Percentiles rank a stretch among this genome's conserved stretches.
These are phyloP conservation scores for Sporobolomyces phaffii DNA, from an alignment of 768 basidiomycete genomes.

Conservation along the genomic window DNA sequence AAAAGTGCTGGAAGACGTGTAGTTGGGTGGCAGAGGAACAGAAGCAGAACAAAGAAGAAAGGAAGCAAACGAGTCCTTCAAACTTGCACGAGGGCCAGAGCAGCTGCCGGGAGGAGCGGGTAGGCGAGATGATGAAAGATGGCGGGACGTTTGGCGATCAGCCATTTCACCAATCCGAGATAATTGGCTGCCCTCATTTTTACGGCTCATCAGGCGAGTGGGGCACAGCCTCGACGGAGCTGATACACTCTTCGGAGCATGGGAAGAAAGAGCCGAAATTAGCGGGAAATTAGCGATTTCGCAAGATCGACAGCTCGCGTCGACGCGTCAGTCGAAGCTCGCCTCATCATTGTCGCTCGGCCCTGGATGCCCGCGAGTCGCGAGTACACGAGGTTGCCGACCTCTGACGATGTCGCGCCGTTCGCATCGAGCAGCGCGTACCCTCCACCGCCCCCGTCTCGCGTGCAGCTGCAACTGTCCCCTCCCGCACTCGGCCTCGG, in stretches of 20 bases:
- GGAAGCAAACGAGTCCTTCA: background rate
- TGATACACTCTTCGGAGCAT: no score
- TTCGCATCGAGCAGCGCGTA: background rate
- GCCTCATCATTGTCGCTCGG: no score
- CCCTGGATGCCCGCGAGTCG: background rate
- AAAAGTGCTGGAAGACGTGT: no score
- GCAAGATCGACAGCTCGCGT: no score
- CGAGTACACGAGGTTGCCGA: background rate
- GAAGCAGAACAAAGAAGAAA: background rate
- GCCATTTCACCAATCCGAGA: background rate
- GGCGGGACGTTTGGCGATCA: background rate
- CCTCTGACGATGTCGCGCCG: background rate
- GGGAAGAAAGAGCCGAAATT: no score
- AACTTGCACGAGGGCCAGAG: no score
- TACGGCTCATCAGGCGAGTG: no score
- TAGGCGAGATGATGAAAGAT: background rate
- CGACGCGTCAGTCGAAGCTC: background rate
- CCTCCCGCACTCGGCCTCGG: background rate
- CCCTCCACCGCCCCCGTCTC: background rate
- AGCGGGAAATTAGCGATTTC: no score
- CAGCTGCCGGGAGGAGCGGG: background rate
- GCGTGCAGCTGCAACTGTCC: background rate
- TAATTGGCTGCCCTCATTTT: no score
- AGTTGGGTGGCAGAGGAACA: no score
- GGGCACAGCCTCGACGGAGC: no score